These are phyloP conservation scores for Moringa oleifera DNA, from an alignment of 345 rosid species.

Conservation along the genomic window DNA sequence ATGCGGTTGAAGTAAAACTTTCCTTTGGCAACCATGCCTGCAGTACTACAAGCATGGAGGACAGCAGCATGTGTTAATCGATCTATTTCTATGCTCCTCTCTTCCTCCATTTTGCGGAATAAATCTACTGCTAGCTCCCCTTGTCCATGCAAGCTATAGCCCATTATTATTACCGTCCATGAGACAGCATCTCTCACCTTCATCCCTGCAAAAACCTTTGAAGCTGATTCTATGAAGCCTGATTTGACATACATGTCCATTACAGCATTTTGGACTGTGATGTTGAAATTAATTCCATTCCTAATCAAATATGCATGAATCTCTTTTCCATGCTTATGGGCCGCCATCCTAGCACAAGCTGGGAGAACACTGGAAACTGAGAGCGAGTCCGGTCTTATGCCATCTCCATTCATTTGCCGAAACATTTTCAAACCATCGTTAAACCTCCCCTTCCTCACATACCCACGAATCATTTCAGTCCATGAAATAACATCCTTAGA, in stretches of 20 bases:
- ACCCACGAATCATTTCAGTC: slow-evolving; percentile 37
- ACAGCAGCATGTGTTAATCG: slow-evolving; percentile 28
- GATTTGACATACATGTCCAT: slow-evolving; percentile 54
- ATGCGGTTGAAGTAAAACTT: slow-evolving; percentile 33
- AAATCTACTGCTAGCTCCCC: slow-evolving; percentile 36
- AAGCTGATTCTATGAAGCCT: slow-evolving; percentile 33
- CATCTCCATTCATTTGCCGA: slow-evolving; percentile 31
- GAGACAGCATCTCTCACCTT: slow-evolving; percentile 35
- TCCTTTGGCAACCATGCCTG: slow-evolving; percentile 38
- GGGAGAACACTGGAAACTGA: slow-evolving; percentile 36
- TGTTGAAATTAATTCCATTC: slow-evolving; percentile 28
- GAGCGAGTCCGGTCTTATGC: slow-evolving; percentile 34
- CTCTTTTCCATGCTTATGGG: slow-evolving; percentile 45
- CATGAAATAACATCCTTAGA: slow-evolving; percentile 41
- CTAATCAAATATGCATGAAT: slow-evolving; percentile 43
- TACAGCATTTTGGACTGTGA: slow-evolving; percentile 34
- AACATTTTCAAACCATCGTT: slow-evolving; percentile 44
- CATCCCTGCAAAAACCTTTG: slow-evolving; percentile 29
- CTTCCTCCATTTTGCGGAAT: slow-evolving; percentile 32
- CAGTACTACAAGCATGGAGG: slow-evolving; percentile 43
- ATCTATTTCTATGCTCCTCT: slow-evolving; percentile 25
- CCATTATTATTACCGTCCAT: slow-evolving; percentile 48
- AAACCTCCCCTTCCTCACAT: slow-evolving; percentile 42
- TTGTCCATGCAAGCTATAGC: slow-evolving; percentile 44
- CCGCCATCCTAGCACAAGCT: slow-evolving; percentile 45